Conservation (phyloP, 345 rosid genomes). For the Heritiera littoralis region DNA sequence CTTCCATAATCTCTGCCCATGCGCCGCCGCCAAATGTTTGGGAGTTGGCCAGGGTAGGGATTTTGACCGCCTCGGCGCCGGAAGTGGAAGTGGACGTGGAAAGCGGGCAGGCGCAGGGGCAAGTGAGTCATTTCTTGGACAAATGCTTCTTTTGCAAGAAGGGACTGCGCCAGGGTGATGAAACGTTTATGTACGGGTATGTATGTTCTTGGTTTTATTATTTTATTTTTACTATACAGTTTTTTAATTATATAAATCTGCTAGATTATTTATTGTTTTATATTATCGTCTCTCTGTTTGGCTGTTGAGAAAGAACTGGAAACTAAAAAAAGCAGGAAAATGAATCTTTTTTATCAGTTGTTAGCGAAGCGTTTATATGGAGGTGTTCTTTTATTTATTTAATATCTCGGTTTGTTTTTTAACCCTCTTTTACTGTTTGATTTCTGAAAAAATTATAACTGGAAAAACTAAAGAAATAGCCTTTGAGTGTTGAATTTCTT, state of each 20-base stretch:
- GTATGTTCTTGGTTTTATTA: neutral
- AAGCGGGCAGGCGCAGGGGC: neutral
- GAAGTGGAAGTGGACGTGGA: constrained; percentile 11
- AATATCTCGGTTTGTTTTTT: neutral
- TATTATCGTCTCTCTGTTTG: constrained; percentile 9
- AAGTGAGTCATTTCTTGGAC: constrained; percentile 35
- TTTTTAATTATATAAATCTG: neutral
- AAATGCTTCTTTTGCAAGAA: constrained; percentile 37
- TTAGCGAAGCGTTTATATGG: neutral
- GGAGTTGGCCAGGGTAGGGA: constrained; percentile 17
- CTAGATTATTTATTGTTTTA: neutral
- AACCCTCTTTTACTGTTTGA: neutral
- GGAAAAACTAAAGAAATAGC: neutral
- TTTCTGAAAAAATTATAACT: neutral
- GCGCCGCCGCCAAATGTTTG: constrained; percentile 7
- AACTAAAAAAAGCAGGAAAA: neutral
- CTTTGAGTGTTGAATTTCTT: neutral
- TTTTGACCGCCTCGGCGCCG: constrained; percentile 32
- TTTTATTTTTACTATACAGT: neutral
- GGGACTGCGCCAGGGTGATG: constrained; percentile 23
- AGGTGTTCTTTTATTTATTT: no score
- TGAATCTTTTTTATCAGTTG: neutral
- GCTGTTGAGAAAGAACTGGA: neutral
- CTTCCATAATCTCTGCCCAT: neutral
- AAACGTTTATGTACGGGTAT: constrained; percentile 46